A percentile compares a stretch with the other conserved stretches of the same genome.
phyloP scores from a whole-genome alignment of 352 stramenopile genomes.

The Globisporangium lucens region DNA sequence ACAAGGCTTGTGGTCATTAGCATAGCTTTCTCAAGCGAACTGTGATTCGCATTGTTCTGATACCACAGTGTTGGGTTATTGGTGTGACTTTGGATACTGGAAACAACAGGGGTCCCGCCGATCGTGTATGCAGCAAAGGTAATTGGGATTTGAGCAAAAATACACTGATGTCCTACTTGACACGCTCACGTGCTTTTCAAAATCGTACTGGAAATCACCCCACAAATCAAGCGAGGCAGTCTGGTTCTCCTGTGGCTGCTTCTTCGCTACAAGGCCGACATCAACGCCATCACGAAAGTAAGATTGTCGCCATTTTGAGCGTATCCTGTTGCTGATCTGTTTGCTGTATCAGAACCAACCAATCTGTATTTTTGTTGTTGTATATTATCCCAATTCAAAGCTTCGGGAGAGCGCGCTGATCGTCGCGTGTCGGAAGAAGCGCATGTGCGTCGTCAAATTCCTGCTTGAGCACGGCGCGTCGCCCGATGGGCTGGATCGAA shows the following conservation, averaged over 20 bases:
- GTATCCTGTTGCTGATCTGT: background rate
- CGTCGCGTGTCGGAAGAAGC: slow-evolving; percentile 48
- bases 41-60: background rate
- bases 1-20: slow-evolving; percentile 21
- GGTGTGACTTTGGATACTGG: background rate
- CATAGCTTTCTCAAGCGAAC: background rate
- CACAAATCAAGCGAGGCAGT: slow-evolving; percentile 31
- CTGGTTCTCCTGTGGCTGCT: slow-evolving; percentile 45
- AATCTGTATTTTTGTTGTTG: background rate
- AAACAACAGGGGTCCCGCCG: slow-evolving; percentile 35
- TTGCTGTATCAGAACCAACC: background rate
- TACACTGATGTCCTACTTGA: no score
- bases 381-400: slow-evolving; percentile 14
- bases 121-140: slow-evolving; percentile 67
- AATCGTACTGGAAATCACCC: background rate
- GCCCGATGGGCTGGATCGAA: slow-evolving; percentile 38
- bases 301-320: background rate
- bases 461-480: slow-evolving; percentile 40
- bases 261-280: slow-evolving; percentile 53
- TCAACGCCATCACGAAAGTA: slow-evolving; percentile 51
- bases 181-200: background rate
- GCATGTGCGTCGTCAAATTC: slow-evolving; percentile 27
- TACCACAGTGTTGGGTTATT: background rate
- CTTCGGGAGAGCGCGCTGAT: slow-evolving; percentile 51
- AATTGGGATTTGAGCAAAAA: background rate